A percentile compares a stretch with the other conserved stretches of the same genome.
phyloP scores from a whole-genome alignment of 345 rosid genomes.

The Excoecaria agallocha region DNA sequence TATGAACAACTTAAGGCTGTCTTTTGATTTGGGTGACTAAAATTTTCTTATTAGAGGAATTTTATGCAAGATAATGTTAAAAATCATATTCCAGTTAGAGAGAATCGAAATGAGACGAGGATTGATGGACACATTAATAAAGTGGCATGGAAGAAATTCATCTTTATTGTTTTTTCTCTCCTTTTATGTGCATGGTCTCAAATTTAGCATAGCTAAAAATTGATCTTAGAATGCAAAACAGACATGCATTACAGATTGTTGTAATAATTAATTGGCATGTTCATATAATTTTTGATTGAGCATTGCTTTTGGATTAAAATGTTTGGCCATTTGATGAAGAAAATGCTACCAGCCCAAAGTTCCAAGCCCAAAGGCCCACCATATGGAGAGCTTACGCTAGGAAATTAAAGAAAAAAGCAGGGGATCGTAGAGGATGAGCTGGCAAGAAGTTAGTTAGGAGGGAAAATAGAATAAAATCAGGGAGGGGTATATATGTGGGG shows the following conservation, averaged over 20 bases:
- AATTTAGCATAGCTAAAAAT: background rate
- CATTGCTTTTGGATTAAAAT: background rate
- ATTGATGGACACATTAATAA: background rate
- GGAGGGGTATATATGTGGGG: too few relatives aligned
- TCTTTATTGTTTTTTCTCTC: background rate
- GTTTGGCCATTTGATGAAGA: too few relatives aligned
- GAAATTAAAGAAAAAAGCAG: too few relatives aligned
- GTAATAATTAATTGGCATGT: background rate
- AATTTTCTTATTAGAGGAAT: background rate
- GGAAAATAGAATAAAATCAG: too few relatives aligned
- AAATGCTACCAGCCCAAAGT: too few relatives aligned
- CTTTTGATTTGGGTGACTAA: background rate
- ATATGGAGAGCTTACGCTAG: too few relatives aligned
- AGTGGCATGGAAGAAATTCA: background rate
- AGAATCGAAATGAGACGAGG: background rate
- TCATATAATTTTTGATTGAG: background rate
- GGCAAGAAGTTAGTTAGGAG: too few relatives aligned
- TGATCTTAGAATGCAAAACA: background rate
- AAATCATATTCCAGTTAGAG: background rate
- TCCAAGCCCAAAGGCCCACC: too few relatives aligned
- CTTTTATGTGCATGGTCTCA: background rate
- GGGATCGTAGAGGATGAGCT: too few relatives aligned
- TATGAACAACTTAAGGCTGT: background rate
- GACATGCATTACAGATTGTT: background rate
- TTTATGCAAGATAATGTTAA: too few relatives aligned